Base-by-base conservation (phyloP, 2,329 filamentous ascomycete genomes). In the Lasiodiplodia theobromae region DNA sequence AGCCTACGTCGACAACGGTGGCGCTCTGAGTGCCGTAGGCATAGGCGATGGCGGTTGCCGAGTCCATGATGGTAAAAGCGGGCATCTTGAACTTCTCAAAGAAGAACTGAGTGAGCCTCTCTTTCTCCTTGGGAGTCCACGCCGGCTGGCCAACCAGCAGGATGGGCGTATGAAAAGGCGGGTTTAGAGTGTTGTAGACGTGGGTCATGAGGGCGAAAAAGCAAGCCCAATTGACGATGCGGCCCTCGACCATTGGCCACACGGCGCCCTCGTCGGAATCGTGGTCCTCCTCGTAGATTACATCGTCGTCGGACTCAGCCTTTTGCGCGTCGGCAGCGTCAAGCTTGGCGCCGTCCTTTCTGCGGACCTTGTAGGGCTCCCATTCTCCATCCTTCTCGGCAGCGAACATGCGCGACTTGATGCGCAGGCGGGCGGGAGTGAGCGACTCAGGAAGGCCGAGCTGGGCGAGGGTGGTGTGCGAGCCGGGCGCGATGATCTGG, bases 51-150 rank as follows among this genome's bases (percentile, higher is more conserved):
- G 96, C 94, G 57, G 96, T 82, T 3, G 93, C 94, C 73, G 93
- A 91, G 80, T 98, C 92, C 83, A 99, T 91, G 71, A 98, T 86
- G 74, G 92, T 94, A 64, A 99, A 91, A 0, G 93, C 94, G 0
- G 96, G 96, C 0, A 93, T 96, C 82, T 95, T 96, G 77, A 97
- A 97, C 81, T 96, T 96, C 81, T 99, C 96, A 76, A 99, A 99
- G 72, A 98, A 89, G 83, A 97, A 99, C 71, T 96, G 93, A 16
- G 94, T 92, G 72, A 99, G 90, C 49, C 87, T 88, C 81, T 98
- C 95, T 77, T 91, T 91, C 79, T 97, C 94, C 71, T 91, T 90
- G 10, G 92, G 89, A 4, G 93, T 94, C 95, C 96, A 99, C 73
- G 90, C 91, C 4, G 96, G 94, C 73, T 97, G 92, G 8, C 92